A percentile compares a stretch with the other conserved stretches of the same genome.
Evolutionary conservation across 2,329 filamentous ascomycete genomes (phyloP).

Genomic region (Myriosclerotinia scirpicola): DNA sequence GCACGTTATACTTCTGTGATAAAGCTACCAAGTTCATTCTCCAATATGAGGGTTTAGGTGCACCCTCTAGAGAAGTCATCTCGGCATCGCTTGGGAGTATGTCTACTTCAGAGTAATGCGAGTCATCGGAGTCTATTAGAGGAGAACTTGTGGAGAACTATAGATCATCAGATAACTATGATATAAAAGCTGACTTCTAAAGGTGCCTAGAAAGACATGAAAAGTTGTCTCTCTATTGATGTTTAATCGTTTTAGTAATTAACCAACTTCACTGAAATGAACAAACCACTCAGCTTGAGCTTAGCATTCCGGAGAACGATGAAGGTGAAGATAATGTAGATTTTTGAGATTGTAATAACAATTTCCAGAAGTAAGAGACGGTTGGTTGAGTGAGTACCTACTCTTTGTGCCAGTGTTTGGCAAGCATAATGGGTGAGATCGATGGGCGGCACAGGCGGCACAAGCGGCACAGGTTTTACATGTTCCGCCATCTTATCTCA

Average conservation of each 20-base stretch:
- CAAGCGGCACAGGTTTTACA: too few species aligned
- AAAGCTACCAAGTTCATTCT: conserved; percentile 24
- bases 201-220: not conserved
- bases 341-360: not conserved
- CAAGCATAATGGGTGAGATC: not conserved
- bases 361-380: not conserved
- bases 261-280: not conserved
- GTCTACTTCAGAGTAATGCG: not conserved
- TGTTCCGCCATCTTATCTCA: not conserved
- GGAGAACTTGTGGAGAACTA: not conserved
- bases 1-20: conserved; percentile 23
- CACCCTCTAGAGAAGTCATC: not conserved
- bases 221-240: not conserved
- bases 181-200: not conserved
- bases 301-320: not conserved
- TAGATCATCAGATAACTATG: not conserved
- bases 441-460: not conserved
- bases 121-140: not conserved
- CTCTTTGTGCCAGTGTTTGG: conserved; percentile 7
- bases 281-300: not conserved
- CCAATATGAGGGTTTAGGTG: conserved; percentile 13
- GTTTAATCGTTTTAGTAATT: not conserved
- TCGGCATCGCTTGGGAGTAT: conserved; percentile 10
- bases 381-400: not conserved
- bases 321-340: not conserved